phyloP scores from a whole-genome alignment of 2,329 filamentous ascomycete genomes.

The Calonectria pseudoturangicola region DNA sequence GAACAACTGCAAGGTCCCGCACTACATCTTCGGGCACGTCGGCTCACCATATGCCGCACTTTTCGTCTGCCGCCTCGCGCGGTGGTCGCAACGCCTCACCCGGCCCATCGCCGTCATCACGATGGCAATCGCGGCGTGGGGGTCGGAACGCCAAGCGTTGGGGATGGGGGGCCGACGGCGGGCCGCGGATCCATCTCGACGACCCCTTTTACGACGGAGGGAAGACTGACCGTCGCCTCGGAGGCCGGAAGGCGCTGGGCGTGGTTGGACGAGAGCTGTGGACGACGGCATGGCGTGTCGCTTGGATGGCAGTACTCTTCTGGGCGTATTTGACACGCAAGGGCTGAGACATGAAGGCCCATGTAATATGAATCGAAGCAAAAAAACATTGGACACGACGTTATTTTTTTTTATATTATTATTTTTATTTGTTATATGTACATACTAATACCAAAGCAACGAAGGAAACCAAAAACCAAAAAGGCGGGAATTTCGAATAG shows the following conservation, averaged over 20 bases:
- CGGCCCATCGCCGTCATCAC: constrained; percentile 40
- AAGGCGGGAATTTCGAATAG: constrained; percentile 18
- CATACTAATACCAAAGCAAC: constrained; percentile 34
- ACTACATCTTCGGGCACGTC: constrained; percentile 53
- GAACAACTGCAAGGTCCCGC: constrained; percentile 32
- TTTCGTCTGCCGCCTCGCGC: constrained; percentile 49
- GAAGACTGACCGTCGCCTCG: constrained; percentile 48
- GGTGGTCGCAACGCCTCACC: constrained; percentile 49
- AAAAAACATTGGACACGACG: constrained; percentile 2
- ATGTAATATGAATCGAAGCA: constrained; percentile 31
- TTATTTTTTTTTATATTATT: background rate
- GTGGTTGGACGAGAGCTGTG: constrained; percentile 76
- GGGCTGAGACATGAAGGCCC: constrained; percentile 65
- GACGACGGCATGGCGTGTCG: constrained; percentile 77
- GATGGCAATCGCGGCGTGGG: constrained; percentile 55
- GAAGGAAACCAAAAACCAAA: constrained; percentile 15
- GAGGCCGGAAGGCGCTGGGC: constrained; percentile 60
- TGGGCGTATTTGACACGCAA: constrained; percentile 81
- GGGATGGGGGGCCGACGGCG: constrained; percentile 66
- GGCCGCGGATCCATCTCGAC: constrained; percentile 74
- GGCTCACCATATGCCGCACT: constrained; percentile 49
- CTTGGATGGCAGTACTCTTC: constrained; percentile 76
- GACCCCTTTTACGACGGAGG: constrained; percentile 67
- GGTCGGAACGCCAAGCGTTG: constrained; percentile 57
- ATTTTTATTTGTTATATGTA: constrained; percentile 23